Conservation (phyloP, 805 yeast species). For the Limtongozyma cylindracea region DNA sequence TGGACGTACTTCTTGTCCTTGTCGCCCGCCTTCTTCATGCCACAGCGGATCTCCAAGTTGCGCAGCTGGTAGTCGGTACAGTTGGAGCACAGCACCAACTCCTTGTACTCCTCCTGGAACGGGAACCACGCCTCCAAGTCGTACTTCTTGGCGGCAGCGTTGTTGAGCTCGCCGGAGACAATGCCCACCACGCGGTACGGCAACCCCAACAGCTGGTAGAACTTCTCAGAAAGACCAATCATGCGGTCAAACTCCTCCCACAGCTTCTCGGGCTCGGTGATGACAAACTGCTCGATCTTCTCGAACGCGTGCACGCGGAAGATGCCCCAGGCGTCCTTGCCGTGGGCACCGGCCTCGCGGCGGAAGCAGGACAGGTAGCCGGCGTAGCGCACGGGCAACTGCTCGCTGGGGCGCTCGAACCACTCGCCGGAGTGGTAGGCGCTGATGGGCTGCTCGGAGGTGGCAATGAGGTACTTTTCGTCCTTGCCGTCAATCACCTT, state of each 20-base stretch:
- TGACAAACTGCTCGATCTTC: slow-evolving; percentile 88
- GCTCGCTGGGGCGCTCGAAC: slow-evolving; percentile 95
- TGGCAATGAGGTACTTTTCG: slow-evolving; percentile 93
- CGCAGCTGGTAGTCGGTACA: slow-evolving; percentile 99
- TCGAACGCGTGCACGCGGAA: slow-evolving; percentile 98
- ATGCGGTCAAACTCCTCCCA: slow-evolving; percentile 95
- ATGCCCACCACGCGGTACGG: slow-evolving; percentile 97
- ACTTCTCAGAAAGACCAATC: slow-evolving; percentile 80
- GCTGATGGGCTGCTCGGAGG: slow-evolving; percentile 96
- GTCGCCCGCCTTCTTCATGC: slow-evolving; percentile 87
- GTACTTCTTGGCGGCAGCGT: slow-evolving; percentile 97
- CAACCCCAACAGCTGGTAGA: slow-evolving; percentile 72
- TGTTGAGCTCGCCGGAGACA: slow-evolving; percentile 95
- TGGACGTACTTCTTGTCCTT: slow-evolving; percentile 94
- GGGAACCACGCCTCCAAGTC: slow-evolving; percentile 99
- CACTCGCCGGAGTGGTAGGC: slow-evolving; percentile 95
- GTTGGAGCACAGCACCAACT: slow-evolving; percentile 93
- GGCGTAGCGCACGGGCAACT: slow-evolving; percentile 88
- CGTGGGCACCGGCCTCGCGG: slow-evolving; percentile 98
- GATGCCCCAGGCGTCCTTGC: slow-evolving; percentile 99
- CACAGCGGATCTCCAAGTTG: slow-evolving; percentile 96
- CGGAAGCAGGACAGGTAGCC: slow-evolving; percentile 98
- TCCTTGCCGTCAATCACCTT: slow-evolving; percentile 94
- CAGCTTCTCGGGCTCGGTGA: slow-evolving; percentile 94
- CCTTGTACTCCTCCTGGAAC: slow-evolving; percentile 94